phyloP scores from a whole-genome alignment of 2,329 filamentous ascomycete genomes.

The Aspergillus latus region DNA sequence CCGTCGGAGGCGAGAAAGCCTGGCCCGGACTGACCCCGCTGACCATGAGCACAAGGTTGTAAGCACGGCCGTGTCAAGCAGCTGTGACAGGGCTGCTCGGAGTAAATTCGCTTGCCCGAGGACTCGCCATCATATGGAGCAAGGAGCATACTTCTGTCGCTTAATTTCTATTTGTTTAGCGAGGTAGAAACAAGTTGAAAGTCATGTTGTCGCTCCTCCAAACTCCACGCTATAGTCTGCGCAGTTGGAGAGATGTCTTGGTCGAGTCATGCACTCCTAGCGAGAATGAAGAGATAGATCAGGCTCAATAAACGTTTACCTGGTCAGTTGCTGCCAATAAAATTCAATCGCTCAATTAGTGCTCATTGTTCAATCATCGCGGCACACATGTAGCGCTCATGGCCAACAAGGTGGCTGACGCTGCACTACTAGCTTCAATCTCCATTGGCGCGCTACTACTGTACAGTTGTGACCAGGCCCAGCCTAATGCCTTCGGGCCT shows the following conservation, averaged over 20 bases:
- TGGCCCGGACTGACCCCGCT: constrained; percentile 18
- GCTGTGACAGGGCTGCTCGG: constrained; percentile 7
- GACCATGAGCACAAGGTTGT: constrained; percentile 11
- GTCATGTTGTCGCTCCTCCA: background rate
- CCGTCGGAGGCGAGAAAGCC: background rate
- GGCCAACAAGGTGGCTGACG: constrained; percentile 24
- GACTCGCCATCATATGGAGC: background rate
- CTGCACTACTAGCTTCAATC: constrained; percentile 25
- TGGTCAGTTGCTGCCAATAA: constrained; percentile 15
- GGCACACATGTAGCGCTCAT: constrained; percentile 23
- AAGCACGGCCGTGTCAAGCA: constrained; percentile 9
- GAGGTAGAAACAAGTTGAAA: background rate
- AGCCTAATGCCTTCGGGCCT: background rate
- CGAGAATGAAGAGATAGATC: constrained; percentile 7
- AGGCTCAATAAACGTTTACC: background rate
- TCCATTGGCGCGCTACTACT: constrained; percentile 14
- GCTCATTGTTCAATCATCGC: constrained; percentile 17
- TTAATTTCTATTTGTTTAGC: background rate
- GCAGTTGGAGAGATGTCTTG: background rate
- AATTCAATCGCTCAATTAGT: constrained; percentile 13
- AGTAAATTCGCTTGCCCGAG: constrained; percentile 6
- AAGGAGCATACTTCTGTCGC: background rate
- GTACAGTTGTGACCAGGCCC: background rate
- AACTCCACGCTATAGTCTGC: background rate
- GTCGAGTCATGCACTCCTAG: constrained; percentile 2